Conservation (phyloP, 352 stramenopile genomes). For the Globisporangium emineosum region DNA sequence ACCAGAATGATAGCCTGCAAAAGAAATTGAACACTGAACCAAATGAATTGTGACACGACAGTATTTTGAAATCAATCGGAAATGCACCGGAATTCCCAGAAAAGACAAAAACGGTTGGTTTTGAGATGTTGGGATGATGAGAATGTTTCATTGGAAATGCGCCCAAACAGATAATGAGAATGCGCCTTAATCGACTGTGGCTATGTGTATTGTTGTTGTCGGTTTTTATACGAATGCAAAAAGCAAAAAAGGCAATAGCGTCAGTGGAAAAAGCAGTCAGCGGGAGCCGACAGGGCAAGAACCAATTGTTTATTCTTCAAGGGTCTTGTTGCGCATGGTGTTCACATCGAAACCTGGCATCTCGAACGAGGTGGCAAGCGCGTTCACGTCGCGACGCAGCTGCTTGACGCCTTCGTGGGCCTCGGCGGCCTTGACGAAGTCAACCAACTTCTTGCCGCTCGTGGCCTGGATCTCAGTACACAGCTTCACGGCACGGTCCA, state of each 20-base stretch:
- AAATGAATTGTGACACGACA: background rate
- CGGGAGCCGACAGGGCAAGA: conserved; percentile 1
- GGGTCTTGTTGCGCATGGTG: conserved; percentile 87
- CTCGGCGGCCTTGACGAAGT: conserved; percentile 90
- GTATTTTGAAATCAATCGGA: background rate
- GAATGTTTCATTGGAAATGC: too few relatives aligned
- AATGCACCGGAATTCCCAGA: too few relatives aligned
- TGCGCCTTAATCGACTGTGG: conserved; percentile 15
- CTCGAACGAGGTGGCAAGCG: conserved; percentile 92
- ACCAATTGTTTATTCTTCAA: conserved; percentile 44
- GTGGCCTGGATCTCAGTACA: conserved; percentile 91
- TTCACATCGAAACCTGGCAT: conserved; percentile 95
- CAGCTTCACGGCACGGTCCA: conserved; percentile 94
- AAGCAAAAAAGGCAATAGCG: conserved; percentile 3
- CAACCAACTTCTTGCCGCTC: conserved; percentile 90
- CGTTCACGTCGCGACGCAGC: conserved; percentile 90
- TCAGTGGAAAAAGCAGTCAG: conserved; percentile 16
- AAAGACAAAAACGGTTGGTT: background rate
- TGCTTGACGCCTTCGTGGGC: conserved; percentile 85
- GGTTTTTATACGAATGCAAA: conserved; percentile 6
- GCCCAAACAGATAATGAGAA: too few relatives aligned
- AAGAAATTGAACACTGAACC: background rate
- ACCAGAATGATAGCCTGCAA: background rate
- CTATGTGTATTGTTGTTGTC: conserved; percentile 13
- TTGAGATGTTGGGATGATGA: background rate